These are phyloP conservation scores for Naganishia onofrii DNA, from an alignment of 768 basidiomycete genomes.

Conservation along the genomic window DNA sequence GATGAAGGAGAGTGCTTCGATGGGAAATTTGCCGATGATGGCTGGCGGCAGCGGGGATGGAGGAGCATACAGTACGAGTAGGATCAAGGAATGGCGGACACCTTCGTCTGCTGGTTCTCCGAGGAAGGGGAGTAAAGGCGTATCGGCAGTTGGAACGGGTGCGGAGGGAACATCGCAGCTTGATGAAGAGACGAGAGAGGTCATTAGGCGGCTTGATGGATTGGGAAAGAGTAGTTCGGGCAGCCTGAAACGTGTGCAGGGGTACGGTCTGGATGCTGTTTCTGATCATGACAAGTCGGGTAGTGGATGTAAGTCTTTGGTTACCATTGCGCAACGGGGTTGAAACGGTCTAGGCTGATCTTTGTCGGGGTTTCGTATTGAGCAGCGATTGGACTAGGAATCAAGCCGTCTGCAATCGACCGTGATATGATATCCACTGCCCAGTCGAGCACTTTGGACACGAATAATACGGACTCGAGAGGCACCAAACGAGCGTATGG, in stretches of 20 bases:
- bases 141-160: constrained; percentile 1
- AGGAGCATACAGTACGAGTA: constrained; percentile 7
- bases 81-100: constrained; percentile 8
- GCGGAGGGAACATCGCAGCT: constrained; percentile 55
- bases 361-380: too few relatives aligned
- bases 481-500: neutral
- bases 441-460: neutral
- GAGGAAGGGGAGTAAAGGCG: constrained; percentile 4
- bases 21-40: constrained; percentile 39
- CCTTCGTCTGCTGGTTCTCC: neutral
- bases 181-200: constrained; percentile 84
- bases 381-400: neutral
- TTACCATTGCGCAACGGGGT: neutral
- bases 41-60: constrained; percentile 30
- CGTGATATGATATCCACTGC: neutral
- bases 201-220: constrained; percentile 88
- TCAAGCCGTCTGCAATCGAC: neutral
- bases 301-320: neutral
- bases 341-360: neutral
- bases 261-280: constrained; percentile 23
- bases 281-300: constrained; percentile 29
- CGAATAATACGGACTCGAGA: neutral
- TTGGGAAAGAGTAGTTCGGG: constrained; percentile 61
- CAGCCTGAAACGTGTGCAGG: constrained; percentile 9
- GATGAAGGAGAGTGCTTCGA: constrained; percentile 55